Conservation (phyloP, 306 rosid genomes). For the Notholithocarpus densiflorus region DNA sequence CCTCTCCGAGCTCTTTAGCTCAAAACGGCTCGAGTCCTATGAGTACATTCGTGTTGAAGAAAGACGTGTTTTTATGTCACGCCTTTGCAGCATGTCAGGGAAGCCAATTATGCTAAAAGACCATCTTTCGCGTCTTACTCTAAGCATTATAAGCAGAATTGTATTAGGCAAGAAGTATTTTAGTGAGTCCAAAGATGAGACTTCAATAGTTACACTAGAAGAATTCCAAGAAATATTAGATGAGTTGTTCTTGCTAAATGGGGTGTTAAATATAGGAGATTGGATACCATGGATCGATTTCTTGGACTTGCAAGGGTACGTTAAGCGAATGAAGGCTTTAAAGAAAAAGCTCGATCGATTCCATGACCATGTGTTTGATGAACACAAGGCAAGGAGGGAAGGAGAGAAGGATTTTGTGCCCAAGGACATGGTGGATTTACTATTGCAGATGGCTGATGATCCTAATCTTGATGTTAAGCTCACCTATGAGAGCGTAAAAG, state of each 20-base stretch:
- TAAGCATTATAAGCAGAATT: constrained; percentile 35
- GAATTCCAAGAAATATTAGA: constrained; percentile 38
- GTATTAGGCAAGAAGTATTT: constrained; percentile 42
- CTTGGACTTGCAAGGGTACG: constrained; percentile 41
- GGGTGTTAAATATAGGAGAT: constrained; percentile 41
- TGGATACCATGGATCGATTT: constrained; percentile 37
- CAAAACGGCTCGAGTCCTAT: constrained; percentile 16
- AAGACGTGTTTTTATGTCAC: constrained; percentile 5
- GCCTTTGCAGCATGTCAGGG: constrained; percentile 15
- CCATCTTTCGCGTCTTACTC: constrained; percentile 17
- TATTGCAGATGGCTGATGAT: constrained; percentile 31
- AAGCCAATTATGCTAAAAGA: constrained; percentile 17
- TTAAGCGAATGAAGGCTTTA: constrained; percentile 39
- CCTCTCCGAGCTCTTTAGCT: constrained; percentile 28
- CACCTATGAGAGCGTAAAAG: constrained; percentile 26
- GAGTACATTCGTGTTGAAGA: constrained; percentile 32
- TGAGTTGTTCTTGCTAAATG: constrained; percentile 38
- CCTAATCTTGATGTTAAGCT: constrained; percentile 36
- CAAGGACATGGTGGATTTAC: constrained; percentile 36
- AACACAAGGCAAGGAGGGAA: constrained; percentile 28
- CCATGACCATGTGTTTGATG: constrained; percentile 29
- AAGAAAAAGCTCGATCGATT: constrained; percentile 29
- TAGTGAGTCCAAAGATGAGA: not conserved
- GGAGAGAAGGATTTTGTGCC: constrained; percentile 1
- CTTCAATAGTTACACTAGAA: constrained; percentile 14